Conservation (phyloP, 192 early-diverging fungal genomes). For the Gryganskiella cystojenkinii region DNA sequence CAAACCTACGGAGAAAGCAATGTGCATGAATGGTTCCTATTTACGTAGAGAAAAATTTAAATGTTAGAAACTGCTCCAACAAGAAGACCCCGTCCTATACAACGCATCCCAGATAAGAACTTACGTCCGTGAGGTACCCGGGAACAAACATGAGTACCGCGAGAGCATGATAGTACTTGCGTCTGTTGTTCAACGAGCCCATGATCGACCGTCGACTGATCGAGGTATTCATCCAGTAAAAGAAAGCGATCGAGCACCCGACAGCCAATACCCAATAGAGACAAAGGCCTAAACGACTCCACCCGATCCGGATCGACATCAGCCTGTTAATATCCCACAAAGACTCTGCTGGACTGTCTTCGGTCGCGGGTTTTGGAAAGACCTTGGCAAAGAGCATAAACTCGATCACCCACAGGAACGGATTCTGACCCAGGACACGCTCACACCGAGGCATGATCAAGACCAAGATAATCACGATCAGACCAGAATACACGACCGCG, state of each 20-base stretch:
- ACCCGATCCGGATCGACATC: slow-evolving; percentile 27
- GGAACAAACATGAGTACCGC: slow-evolving; percentile 91
- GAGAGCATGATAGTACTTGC: slow-evolving; percentile 90
- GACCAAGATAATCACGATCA: slow-evolving; percentile 57
- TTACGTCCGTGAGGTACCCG: slow-evolving; percentile 76
- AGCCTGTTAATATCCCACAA: slow-evolving; percentile 22
- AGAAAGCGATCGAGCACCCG: slow-evolving; percentile 41
- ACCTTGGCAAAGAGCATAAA: slow-evolving; percentile 34
- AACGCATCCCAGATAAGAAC: background rate
- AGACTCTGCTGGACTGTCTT: background rate
- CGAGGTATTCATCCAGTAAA: slow-evolving; percentile 48
- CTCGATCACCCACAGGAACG: slow-evolving; percentile 72
- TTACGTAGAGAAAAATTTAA: background rate
- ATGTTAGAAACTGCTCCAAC: background rate
- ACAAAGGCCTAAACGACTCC: slow-evolving; percentile 46
- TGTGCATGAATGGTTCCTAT: slow-evolving; percentile 78
- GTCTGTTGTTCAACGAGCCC: slow-evolving; percentile 71
- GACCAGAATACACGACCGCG: slow-evolving; percentile 50
- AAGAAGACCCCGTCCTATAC: background rate
- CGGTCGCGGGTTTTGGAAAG: slow-evolving; percentile 5
- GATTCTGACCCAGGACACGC: slow-evolving; percentile 63
- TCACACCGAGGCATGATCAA: slow-evolving; percentile 66
- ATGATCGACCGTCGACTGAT: slow-evolving; percentile 39
- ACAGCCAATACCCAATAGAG: slow-evolving; percentile 54
- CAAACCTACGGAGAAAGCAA: slow-evolving; percentile 86